Evolutionary conservation across 768 basidiomycete genomes (phyloP).

Genomic region (Russula brevipes): DNA sequence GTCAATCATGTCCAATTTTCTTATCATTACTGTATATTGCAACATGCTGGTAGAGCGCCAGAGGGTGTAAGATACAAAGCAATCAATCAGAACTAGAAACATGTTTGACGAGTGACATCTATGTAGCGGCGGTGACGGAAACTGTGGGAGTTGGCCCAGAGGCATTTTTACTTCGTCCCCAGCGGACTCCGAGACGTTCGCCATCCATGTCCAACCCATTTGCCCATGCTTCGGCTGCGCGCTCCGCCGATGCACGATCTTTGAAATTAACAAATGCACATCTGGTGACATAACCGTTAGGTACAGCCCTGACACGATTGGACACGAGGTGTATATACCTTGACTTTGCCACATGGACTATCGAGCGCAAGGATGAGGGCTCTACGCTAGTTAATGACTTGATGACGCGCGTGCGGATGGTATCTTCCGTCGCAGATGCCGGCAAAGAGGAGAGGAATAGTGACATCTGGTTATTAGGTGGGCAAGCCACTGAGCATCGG

Average conservation of each 20-base stretch:
- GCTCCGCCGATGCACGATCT: conserved; percentile 75
- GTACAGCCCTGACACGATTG: background rate
- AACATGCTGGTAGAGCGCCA: background rate
- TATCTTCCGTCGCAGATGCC: conserved; percentile 60
- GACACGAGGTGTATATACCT: conserved; percentile 37
- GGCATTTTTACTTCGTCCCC: conserved; percentile 69
- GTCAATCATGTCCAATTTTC: background rate
- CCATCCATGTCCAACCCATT: conserved; percentile 84
- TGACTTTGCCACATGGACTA: conserved; percentile 82
- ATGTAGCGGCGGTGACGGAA: background rate
- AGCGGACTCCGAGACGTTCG: conserved; percentile 67
- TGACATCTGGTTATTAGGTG: conserved; percentile 53
- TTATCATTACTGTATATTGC: conserved; percentile 14
- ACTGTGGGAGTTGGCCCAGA: background rate
- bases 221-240: conserved; percentile 85
- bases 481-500: conserved; percentile 9
- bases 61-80: conserved; percentile 9
- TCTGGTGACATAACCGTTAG: conserved; percentile 35
- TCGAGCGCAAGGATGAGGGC: conserved; percentile 66
- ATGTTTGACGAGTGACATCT: background rate
- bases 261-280: conserved; percentile 97
- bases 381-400: conserved; percentile 60
- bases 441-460: conserved; percentile 81
- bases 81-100: conserved; percentile 2
- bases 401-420: conserved; percentile 66